A percentile compares a stretch with the other conserved stretches of the same genome.
phyloP scores from a whole-genome alignment of 441 rosid genomes.

The Pelargonium exstipulatum region DNA sequence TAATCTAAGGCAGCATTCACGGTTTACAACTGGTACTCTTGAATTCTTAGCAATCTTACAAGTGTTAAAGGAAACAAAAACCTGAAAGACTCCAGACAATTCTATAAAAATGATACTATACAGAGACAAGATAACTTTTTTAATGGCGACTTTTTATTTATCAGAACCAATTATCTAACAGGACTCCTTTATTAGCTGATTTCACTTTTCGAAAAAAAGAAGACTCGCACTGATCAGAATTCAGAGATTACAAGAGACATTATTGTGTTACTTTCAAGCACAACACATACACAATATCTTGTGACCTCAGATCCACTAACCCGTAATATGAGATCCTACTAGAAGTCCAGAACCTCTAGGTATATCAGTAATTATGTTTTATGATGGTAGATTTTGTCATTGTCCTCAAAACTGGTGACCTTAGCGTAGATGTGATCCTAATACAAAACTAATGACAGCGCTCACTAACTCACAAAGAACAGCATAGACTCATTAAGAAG shows the following conservation, averaged over 20 bases:
- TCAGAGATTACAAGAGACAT: not conserved
- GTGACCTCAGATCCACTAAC: not conserved
- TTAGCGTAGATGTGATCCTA: not conserved
- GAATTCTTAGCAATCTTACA: not conserved
- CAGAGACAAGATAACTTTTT: not conserved
- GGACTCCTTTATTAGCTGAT: not conserved
- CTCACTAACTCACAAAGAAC: not conserved
- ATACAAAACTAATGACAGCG: not conserved
- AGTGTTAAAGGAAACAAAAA: too few relatives aligned
- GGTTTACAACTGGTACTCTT: not conserved
- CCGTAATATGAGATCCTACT: too few relatives aligned
- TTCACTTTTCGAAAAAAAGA: conserved; percentile 9
- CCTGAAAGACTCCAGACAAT: too few relatives aligned
- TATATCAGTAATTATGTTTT: not conserved
- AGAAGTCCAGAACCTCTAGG: not conserved
- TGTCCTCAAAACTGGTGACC: not conserved
- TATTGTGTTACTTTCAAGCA: not conserved
- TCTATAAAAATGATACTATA: not conserved
- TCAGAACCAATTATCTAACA: not conserved
- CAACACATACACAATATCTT: not conserved
- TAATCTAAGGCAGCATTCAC: conserved; percentile 4
- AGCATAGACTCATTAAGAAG: not conserved
- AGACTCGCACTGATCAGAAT: not conserved
- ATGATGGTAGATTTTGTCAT: not conserved
- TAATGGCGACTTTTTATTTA: too few relatives aligned